Conservation (phyloP, 2,329 filamentous ascomycete genomes). For the Monosporascus cannonballus region DNA sequence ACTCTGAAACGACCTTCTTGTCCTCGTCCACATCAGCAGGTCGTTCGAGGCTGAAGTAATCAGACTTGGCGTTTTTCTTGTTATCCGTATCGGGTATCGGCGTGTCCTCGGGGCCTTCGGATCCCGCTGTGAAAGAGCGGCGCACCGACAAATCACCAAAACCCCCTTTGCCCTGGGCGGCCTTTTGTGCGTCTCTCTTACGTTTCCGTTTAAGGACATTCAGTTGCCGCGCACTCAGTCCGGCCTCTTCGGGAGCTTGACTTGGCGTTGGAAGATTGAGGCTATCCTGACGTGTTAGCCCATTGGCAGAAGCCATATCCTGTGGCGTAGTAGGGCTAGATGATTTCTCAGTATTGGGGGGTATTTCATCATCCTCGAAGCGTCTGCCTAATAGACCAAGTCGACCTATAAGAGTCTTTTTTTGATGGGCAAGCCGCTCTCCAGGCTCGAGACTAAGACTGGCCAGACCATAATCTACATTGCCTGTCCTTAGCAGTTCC, state of each 20-base stretch:
- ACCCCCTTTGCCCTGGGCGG: constrained; percentile 77
- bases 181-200: constrained; percentile 82
- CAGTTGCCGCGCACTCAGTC: constrained; percentile 84
- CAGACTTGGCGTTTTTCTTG: constrained; percentile 60
- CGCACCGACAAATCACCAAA: constrained; percentile 80
- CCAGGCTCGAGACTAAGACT: constrained; percentile 75
- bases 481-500: constrained; percentile 76
- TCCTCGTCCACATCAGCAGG: constrained; percentile 77
- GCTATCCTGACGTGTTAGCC: constrained; percentile 30
- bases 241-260: constrained; percentile 54
- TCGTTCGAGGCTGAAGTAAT: constrained; percentile 89
- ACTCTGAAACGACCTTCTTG: constrained; percentile 87
- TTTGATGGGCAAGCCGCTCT: constrained; percentile 76
- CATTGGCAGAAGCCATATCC: constrained; percentile 30
- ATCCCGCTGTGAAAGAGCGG: constrained; percentile 53
- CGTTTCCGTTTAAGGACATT: constrained; percentile 93
- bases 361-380: constrained; percentile 75
- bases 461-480: constrained; percentile 79
- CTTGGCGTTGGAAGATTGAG: constrained; percentile 27
- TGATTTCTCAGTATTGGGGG: constrained; percentile 54
- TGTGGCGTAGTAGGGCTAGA: constrained; percentile 39
- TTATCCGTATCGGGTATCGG: constrained; percentile 44
- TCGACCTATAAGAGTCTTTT: constrained; percentile 76
- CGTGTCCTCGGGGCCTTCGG: constrained; percentile 58
- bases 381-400: constrained; percentile 80